Evolutionary conservation across 148 eudicot species (phyloP).

Genomic region (Vaccinium vitisidaea): DNA sequence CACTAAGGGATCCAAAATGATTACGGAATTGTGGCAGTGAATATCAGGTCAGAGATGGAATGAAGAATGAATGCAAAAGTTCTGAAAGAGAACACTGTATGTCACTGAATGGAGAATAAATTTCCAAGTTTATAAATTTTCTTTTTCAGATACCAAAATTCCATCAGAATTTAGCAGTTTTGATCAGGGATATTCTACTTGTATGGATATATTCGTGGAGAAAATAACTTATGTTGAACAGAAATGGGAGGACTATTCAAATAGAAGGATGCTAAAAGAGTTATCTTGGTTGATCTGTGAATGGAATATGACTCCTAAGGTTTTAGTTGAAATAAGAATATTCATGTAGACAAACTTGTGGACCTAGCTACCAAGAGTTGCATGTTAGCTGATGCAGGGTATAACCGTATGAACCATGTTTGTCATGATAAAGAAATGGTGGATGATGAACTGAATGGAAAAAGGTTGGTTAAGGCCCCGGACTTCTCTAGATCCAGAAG

Average conservation of each 20-base stretch:
- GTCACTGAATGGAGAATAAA: neutral
- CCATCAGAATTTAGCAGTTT: neutral
- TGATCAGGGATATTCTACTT: neutral
- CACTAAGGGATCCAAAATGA: neutral
- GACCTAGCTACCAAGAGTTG: neutral
- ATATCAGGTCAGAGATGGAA: neutral
- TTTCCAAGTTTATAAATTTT: neutral
- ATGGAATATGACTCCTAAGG: neutral
- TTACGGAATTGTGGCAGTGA: neutral
- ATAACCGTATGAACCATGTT: neutral
- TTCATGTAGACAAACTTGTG: neutral
- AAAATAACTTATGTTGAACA: neutral
- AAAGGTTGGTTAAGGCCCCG: neutral
- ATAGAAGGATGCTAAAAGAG: neutral
- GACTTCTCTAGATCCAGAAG: neutral
- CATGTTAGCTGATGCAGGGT: neutral
- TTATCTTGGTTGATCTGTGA: neutral
- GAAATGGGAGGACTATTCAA: neutral
- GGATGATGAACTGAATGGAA: neutral
- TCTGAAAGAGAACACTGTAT: neutral
- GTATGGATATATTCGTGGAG: conserved; percentile 3
- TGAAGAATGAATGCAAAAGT: neutral
- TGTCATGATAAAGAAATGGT: neutral
- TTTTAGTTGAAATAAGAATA: neutral
- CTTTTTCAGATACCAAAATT: neutral